Evolutionary conservation across 164 flowering plant genomes (phyloP).

Genomic region (Chloranthus sessilifolius): DNA sequence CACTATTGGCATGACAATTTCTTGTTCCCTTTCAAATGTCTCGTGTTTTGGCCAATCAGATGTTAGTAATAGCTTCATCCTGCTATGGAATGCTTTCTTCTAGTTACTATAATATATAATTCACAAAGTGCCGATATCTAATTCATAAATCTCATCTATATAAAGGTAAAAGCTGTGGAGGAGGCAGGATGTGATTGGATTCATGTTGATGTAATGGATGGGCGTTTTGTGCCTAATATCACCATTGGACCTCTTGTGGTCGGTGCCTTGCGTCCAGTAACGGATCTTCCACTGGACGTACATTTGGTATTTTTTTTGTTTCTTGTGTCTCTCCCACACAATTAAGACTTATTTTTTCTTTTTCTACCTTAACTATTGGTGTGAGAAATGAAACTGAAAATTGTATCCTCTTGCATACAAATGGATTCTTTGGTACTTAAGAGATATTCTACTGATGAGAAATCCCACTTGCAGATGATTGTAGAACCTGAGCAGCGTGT

Average conservation of each 20-base stretch:
- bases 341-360: neutral
- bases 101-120: too few relatives aligned
- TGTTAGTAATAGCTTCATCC: too few relatives aligned
- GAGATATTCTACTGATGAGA: too few relatives aligned
- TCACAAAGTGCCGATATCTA: too few relatives aligned
- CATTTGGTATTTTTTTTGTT: slow-evolving; percentile 62
- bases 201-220: slow-evolving; percentile 99
- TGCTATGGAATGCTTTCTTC: too few relatives aligned
- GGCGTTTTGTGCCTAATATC: slow-evolving; percentile 97
- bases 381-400: neutral
- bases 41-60: too few relatives aligned
- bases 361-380: slow-evolving; percentile 1
- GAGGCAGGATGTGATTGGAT: slow-evolving; percentile 99
- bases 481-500: slow-evolving; percentile 98
- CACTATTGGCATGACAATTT: too few relatives aligned
- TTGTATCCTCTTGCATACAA: neutral
- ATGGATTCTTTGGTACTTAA: slow-evolving; percentile 5
- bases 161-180: slow-evolving; percentile 99
- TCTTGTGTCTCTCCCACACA: neutral
- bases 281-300: slow-evolving; percentile 96
- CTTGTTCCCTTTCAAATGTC: too few relatives aligned
- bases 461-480: slow-evolving; percentile 63
- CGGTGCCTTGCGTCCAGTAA: slow-evolving; percentile 95
- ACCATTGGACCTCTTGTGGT: slow-evolving; percentile 98
- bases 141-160: too few relatives aligned